phyloP scores from a whole-genome alignment of 352 stramenopile genomes.

The Phytopythium mirpurense region DNA sequence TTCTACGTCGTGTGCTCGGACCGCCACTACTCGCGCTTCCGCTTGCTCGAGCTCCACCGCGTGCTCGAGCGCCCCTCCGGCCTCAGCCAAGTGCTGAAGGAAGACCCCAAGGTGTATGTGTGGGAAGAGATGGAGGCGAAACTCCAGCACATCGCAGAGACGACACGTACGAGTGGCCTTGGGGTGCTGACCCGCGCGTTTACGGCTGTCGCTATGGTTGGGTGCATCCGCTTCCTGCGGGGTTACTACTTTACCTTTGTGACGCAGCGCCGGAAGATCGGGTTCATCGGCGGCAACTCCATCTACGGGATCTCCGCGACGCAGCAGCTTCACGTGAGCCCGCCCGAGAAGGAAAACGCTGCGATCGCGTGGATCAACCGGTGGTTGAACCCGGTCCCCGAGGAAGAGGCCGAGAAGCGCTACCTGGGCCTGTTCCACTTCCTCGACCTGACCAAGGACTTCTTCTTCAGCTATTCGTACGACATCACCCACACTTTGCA shows the following conservation, averaged over 20 bases:
- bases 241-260: conserved; percentile 99
- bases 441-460: conserved; percentile 98
- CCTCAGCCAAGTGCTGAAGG: conserved; percentile 51
- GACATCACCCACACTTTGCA: conserved; percentile 97
- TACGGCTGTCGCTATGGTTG: conserved; percentile 95
- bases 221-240: conserved; percentile 97
- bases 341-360: conserved; percentile 36
- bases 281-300: conserved; percentile 93
- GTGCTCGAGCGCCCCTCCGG: conserved; percentile 51
- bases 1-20: conserved; percentile 85
- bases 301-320: conserved; percentile 97
- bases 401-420: conserved; percentile 78
- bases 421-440: conserved; percentile 98
- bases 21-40: conserved; percentile 75
- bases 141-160: conserved; percentile 57
- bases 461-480: conserved; percentile 99
- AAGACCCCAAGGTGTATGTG: conserved; percentile 61
- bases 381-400: conserved; percentile 78
- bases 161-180: conserved; percentile 28
- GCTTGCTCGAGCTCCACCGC: conserved; percentile 69
- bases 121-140: conserved; percentile 81
- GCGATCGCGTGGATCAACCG: conserved; percentile 71
- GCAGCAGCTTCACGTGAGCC: conserved; percentile 87
- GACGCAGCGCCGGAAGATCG: conserved; percentile 95
- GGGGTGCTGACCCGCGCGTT: conserved; percentile 58